Conservation (phyloP, 2,329 filamentous ascomycete genomes). For the Ophiosphaerella herpotricha region DNA sequence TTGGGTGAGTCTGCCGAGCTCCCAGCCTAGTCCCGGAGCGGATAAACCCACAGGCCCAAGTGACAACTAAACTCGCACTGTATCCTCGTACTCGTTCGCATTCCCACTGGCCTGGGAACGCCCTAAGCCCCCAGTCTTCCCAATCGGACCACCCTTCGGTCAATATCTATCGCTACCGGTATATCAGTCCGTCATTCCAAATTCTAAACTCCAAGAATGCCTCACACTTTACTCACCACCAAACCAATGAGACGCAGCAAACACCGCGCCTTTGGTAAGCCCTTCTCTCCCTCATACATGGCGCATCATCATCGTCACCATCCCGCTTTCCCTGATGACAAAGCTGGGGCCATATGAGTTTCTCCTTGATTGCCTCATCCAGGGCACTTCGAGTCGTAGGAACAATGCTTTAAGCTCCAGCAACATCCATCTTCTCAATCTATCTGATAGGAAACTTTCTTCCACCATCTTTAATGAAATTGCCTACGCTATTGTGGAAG, state of each 20-base stretch:
- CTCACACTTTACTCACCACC: no score
- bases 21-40: neutral
- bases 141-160: neutral
- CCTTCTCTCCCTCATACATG: neutral
- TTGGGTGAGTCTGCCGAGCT: slow-evolving; percentile 1
- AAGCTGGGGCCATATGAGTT: slow-evolving; percentile 44
- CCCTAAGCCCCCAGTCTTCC: neutral
- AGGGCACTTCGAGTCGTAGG: slow-evolving; percentile 18
- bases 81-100: neutral
- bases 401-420: slow-evolving; percentile 30
- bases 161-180: no score
- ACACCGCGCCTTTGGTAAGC: slow-evolving; percentile 13
- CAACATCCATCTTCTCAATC: slow-evolving; percentile 32
- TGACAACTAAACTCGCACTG: neutral
- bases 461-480: neutral
- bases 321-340: slow-evolving; percentile 30
- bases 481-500: neutral
- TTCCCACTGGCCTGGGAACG: neutral
- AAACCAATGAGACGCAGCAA: neutral
- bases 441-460: slow-evolving; percentile 16
- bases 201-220: neutral
- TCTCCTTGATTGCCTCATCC: slow-evolving; percentile 8
- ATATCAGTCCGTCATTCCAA: neutral
- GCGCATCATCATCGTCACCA: neutral
- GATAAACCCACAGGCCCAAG: neutral